phyloP scores from a whole-genome alignment of 2,329 filamentous ascomycete genomes.

The Myriosclerotinia scirpicola region DNA sequence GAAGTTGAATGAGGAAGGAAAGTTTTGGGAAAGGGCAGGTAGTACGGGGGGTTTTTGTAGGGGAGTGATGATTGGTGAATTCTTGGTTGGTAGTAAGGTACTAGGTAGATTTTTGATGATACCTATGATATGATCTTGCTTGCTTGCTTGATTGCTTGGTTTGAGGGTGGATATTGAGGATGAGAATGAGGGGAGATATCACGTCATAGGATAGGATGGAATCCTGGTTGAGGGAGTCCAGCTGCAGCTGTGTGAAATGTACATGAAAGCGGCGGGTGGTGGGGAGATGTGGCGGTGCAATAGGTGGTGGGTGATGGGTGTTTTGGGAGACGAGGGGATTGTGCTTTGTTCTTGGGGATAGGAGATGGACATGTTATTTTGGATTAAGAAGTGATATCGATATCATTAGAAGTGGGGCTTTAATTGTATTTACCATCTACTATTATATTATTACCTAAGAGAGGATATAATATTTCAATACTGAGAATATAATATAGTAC shows the following conservation, averaged over 20 bases:
- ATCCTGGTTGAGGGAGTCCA: slow-evolving; percentile 3
- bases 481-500: too few relatives aligned
- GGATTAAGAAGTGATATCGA: too few relatives aligned
- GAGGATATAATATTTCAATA: too few relatives aligned
- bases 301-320: too few relatives aligned
- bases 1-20: background rate
- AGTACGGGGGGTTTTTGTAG: background rate
- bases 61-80: slow-evolving; percentile 4
- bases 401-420: too few relatives aligned
- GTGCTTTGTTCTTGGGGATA: too few relatives aligned
- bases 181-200: background rate
- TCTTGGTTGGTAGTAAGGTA: slow-evolving; percentile 1
- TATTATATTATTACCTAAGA: too few relatives aligned
- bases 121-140: slow-evolving; percentile 8
- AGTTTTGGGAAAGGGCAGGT: background rate
- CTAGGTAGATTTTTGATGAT: slow-evolving; percentile 1
- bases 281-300: slow-evolving; percentile 18
- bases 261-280: slow-evolving; percentile 2
- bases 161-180: slow-evolving; percentile 17
- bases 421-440: too few relatives aligned
- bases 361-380: too few relatives aligned
- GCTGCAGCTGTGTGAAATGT: background rate
- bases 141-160: slow-evolving; percentile 1
- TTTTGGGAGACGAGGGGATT: too few relatives aligned
- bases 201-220: slow-evolving; percentile 13